A percentile compares a stretch with the other conserved stretches of the same genome.
phyloP scores from a whole-genome alignment of 1,284 basidiomycete genomes.

The Golubevia pallescens region DNA sequence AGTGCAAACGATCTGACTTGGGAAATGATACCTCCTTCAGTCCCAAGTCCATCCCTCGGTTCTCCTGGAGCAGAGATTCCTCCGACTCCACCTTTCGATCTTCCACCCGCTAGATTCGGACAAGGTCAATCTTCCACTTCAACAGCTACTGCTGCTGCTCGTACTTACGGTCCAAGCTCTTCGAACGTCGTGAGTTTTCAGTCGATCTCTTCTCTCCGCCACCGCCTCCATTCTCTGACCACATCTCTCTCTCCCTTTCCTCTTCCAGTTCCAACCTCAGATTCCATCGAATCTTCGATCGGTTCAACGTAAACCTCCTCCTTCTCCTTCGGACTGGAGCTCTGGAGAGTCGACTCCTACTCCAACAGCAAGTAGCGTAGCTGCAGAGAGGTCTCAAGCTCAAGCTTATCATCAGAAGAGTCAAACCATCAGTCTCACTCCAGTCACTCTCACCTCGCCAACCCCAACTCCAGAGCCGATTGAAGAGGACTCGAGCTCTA shows the following conservation, averaged over 20 bases:
- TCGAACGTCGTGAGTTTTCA: background rate
- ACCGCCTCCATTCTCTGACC: background rate
- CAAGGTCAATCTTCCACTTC: background rate
- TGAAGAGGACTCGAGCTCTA: background rate
- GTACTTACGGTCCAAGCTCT: background rate
- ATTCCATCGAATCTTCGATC: background rate
- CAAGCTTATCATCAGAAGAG: constrained; percentile 18
- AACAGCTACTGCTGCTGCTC: background rate
- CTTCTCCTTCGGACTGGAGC: constrained; percentile 19
- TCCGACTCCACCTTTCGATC: constrained; percentile 15
- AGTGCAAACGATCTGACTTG: constrained; percentile 10
- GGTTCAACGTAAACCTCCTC: constrained; percentile 4
- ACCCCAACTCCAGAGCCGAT: constrained; percentile 8
- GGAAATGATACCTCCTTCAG: constrained; percentile 21
- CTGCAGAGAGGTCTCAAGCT: constrained; percentile 20
- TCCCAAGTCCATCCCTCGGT: constrained; percentile 12
- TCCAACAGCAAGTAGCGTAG: constrained; percentile 36
- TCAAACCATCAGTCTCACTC: constrained; percentile 22
- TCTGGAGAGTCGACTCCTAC: constrained; percentile 29
- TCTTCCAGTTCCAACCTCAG: constrained; percentile 14
- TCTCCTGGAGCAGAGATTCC: constrained; percentile 12
- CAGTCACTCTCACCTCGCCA: constrained; percentile 13
- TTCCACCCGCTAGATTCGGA: constrained; percentile 4
- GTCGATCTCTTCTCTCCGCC: background rate
- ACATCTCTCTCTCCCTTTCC: constrained; percentile 17